These are phyloP conservation scores for Backusella sp. DNA, from an alignment of 192 early-diverging fungal species.

Conservation along the genomic window DNA sequence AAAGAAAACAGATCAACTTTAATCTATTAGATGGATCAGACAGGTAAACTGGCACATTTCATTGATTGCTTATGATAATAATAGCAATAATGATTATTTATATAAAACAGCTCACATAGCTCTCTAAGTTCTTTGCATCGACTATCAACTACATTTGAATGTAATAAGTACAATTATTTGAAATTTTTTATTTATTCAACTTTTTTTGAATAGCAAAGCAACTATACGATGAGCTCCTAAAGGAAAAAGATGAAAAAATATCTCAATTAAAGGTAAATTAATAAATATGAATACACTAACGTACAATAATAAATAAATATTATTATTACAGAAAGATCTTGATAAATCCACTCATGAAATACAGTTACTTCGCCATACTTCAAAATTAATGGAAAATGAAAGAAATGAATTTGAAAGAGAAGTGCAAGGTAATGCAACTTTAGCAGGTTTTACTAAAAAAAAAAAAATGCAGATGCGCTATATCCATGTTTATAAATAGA, in stretches of 20 bases:
- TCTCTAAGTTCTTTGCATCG: constrained; percentile 3
- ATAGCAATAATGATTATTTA: background rate
- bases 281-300: background rate
- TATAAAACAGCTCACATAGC: background rate
- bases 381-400: constrained; percentile 13
- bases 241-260: constrained; percentile 10
- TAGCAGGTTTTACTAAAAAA: background rate
- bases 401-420: background rate
- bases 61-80: background rate
- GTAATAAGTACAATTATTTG: background rate
- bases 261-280: constrained; percentile 6
- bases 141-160: constrained; percentile 6
- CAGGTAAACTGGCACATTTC: background rate
- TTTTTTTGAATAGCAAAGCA: background rate
- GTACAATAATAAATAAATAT: background rate
- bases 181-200: background rate
- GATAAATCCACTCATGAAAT: constrained; percentile 8
- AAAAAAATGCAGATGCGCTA: background rate
- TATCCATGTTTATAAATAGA: background rate
- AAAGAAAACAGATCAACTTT: constrained; percentile 17
- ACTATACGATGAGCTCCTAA: background rate
- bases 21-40: background rate
- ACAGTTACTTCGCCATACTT: constrained; percentile 3
- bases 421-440: background rate
- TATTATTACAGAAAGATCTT: constrained; percentile 10